Conservation (phyloP, 306 rosid genomes). For the Ormosia emarginata region DNA sequence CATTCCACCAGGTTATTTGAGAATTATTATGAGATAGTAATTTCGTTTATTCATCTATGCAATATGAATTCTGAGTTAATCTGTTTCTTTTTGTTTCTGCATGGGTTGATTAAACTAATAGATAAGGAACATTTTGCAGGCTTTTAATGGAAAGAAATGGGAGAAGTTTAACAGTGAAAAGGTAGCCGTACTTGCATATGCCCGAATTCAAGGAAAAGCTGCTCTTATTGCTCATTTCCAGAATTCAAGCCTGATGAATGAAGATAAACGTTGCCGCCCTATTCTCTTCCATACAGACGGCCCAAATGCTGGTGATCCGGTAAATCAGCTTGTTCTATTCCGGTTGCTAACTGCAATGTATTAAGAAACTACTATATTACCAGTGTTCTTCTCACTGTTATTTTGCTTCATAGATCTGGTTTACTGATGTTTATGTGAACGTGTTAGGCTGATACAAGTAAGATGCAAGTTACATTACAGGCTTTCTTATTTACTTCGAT, state of each 20-base stretch:
- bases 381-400: background rate
- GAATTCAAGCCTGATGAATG: constrained; percentile 84
- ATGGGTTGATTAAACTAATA: constrained; percentile 17
- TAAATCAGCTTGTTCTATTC: constrained; percentile 32
- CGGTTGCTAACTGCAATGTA: background rate
- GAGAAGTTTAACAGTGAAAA: constrained; percentile 93
- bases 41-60: constrained; percentile 10
- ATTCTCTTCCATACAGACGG: constrained; percentile 84
- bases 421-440: background rate
- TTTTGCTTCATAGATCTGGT: background rate
- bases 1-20: constrained; percentile 64
- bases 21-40: background rate
- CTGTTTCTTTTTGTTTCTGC: background rate
- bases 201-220: constrained; percentile 81
- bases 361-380: background rate
- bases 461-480: background rate
- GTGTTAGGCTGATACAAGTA: background rate
- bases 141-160: constrained; percentile 87
- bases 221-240: constrained; percentile 84
- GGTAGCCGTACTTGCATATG: constrained; percentile 87
- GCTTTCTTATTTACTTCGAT: background rate
- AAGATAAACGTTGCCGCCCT: constrained; percentile 86
- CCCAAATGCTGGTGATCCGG: constrained; percentile 88
- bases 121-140: constrained; percentile 40
- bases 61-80: background rate